Conservation (phyloP, 257 asterid genomes). For the Petunia secreta region DNA sequence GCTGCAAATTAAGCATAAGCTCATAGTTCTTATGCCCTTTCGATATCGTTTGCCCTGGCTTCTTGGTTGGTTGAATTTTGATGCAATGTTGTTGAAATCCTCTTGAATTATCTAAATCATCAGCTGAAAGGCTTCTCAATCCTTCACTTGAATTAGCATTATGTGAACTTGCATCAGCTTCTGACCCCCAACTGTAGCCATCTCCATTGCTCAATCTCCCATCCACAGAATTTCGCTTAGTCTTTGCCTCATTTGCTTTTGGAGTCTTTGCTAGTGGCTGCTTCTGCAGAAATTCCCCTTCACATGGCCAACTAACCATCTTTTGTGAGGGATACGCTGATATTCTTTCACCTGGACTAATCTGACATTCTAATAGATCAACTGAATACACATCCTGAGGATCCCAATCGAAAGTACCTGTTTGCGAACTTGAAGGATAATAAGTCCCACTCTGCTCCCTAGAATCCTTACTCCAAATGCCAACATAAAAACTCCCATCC, state of each 20-base stretch:
- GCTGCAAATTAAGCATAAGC: slow-evolving; percentile 94
- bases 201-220: slow-evolving; percentile 49
- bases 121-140: slow-evolving; percentile 29
- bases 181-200: slow-evolving; percentile 46
- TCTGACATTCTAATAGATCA: slow-evolving; percentile 50
- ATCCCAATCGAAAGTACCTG: slow-evolving; percentile 61
- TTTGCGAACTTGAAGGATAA: slow-evolving; percentile 56
- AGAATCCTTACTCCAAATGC: slow-evolving; percentile 77
- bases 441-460: slow-evolving; percentile 79
- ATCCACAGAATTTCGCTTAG: slow-evolving; percentile 42
- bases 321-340: slow-evolving; percentile 70
- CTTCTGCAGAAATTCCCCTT: slow-evolving; percentile 50
- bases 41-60: slow-evolving; percentile 66
- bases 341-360: slow-evolving; percentile 59
- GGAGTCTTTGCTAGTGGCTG: slow-evolving; percentile 33
- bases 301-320: slow-evolving; percentile 58
- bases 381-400: slow-evolving; percentile 60
- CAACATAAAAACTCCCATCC: slow-evolving; percentile 86
- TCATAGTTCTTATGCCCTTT: slow-evolving; percentile 90
- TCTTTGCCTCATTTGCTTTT: slow-evolving; percentile 36
- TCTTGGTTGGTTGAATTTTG: slow-evolving; percentile 55
- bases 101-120: slow-evolving; percentile 43
- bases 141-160: slow-evolving; percentile 40
- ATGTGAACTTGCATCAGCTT: slow-evolving; percentile 57
- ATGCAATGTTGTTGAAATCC: slow-evolving; percentile 45